These are phyloP conservation scores for Rhizoclosmatium globosum DNA, from an alignment of 192 early-diverging fungal genomes.

Conservation along the genomic window DNA sequence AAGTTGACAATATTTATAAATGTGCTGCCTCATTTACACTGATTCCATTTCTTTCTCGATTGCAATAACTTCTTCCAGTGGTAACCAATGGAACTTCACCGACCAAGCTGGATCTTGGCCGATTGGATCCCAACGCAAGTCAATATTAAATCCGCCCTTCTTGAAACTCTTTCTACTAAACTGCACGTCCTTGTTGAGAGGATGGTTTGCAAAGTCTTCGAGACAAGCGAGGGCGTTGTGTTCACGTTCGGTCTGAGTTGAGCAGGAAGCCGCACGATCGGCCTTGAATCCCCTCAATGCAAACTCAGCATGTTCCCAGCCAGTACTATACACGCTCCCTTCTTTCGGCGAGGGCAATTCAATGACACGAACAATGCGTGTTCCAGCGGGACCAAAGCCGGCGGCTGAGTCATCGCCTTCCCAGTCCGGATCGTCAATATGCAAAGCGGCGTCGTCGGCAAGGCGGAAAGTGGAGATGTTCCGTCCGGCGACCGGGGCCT, in stretches of 20 bases:
- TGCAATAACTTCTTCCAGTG: constrained; percentile 27
- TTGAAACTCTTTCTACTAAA: neutral
- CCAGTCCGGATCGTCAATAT: constrained; percentile 19
- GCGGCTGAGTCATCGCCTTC: neutral
- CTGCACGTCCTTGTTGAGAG: neutral
- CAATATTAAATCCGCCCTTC: constrained; percentile 28
- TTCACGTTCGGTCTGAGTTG: neutral
- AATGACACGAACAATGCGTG: constrained; percentile 16
- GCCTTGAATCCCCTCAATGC: neutral
- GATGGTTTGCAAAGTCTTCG: constrained; percentile 2
- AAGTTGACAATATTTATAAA: no score
- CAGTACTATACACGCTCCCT: constrained; percentile 25
- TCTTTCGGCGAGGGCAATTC: constrained; percentile 36
- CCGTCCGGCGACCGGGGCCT: constrained; percentile 27
- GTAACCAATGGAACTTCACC: constrained; percentile 40
- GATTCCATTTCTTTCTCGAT: constrained; percentile 5
- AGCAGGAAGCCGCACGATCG: neutral
- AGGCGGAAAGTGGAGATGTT: constrained; percentile 25
- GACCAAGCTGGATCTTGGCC: neutral
- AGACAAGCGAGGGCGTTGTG: neutral
- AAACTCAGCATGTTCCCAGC: constrained; percentile 39
- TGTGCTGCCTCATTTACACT: no score
- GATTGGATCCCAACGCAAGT: constrained; percentile 4
- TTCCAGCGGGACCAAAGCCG: constrained; percentile 1
- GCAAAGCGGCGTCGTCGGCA: neutral